Conservation (phyloP, 1,284 basidiomycete species). For the Singerocomus inundabilis region DNA sequence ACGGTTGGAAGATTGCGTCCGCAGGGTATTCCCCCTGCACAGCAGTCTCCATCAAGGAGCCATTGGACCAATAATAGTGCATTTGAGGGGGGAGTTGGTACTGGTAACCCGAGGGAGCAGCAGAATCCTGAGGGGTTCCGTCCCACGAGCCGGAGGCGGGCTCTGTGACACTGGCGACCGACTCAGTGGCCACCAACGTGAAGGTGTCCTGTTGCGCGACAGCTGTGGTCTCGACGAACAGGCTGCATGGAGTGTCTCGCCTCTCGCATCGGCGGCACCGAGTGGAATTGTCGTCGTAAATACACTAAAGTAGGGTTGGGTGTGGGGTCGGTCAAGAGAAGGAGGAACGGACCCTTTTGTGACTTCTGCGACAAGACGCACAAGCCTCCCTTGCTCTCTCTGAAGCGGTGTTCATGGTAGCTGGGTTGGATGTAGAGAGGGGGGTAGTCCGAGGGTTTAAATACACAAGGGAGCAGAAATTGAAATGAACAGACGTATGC, state of each 20-base stretch:
- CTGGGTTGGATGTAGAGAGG: slow-evolving; percentile 1
- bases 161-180: too few relatives aligned
- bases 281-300: slow-evolving; percentile 16
- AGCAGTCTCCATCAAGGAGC: neutral
- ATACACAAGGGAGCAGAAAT: slow-evolving; percentile 17
- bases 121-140: slow-evolving; percentile 10
- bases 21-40: slow-evolving; percentile 12
- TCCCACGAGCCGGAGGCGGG: slow-evolving; percentile 14
- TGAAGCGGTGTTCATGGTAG: slow-evolving; percentile 19
- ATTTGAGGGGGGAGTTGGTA: slow-evolving; percentile 2
- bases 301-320: slow-evolving; percentile 20
- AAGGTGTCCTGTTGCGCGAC: slow-evolving; percentile 10
- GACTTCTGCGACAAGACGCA: slow-evolving; percentile 28
- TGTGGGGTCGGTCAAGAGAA: neutral
- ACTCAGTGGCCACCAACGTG: too few relatives aligned
- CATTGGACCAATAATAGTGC: neutral
- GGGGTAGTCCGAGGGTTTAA: slow-evolving; percentile 18
- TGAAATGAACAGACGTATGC: slow-evolving; percentile 10
- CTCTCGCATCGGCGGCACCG: slow-evolving; percentile 22
- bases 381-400: slow-evolving; percentile 33
- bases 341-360: slow-evolving; percentile 28
- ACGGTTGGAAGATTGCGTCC: slow-evolving; percentile 11
- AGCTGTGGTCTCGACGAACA: slow-evolving; percentile 15
- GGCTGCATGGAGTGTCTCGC: slow-evolving; percentile 16
- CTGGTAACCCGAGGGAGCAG: slow-evolving; percentile 7